Conservation (phyloP, 257 asterid genomes). For the Vinca minor region DNA sequence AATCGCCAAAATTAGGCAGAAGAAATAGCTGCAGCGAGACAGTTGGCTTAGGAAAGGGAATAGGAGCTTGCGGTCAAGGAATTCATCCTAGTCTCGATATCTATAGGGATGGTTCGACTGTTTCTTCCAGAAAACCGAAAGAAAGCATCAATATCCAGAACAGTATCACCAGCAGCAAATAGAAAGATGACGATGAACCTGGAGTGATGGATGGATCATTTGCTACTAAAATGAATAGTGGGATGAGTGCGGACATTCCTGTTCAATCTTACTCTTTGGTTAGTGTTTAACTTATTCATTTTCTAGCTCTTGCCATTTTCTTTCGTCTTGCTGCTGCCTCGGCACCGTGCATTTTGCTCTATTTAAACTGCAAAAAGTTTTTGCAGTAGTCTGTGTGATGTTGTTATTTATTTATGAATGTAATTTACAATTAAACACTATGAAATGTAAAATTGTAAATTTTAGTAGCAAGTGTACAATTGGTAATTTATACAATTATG, state of each 20-base stretch:
- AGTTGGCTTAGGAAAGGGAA: conserved; percentile 28
- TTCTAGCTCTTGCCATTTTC: background rate
- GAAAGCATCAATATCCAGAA: conserved; percentile 18
- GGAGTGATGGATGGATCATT: conserved; percentile 26
- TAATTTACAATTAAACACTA: no score
- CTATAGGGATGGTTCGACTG: conserved; percentile 25
- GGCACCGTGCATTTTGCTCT: conserved; percentile 23
- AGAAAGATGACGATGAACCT: conserved; percentile 22
- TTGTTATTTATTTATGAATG: conserved; percentile 27
- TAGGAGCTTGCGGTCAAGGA: no score
- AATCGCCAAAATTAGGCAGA: conserved; percentile 71
- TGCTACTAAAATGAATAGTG: conserved; percentile 29
- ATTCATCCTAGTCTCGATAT: conserved; percentile 30
- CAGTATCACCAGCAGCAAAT: conserved; percentile 19
- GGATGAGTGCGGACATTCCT: conserved; percentile 23
- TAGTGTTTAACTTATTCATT: conserved; percentile 34
- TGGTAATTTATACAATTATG: conserved; percentile 33
- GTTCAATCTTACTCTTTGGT: conserved; percentile 26
- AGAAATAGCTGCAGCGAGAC: conserved; percentile 45
- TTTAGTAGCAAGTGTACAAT: no score
- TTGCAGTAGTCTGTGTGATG: conserved; percentile 24
- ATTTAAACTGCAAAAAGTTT: conserved; percentile 19
- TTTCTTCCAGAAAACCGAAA: conserved; percentile 28
- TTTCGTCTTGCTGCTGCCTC: conserved; percentile 20
- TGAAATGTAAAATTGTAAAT: conserved; percentile 46